phyloP scores from a whole-genome alignment of 2,329 filamentous ascomycete genomes.

The Pyrenophora teres region DNA sequence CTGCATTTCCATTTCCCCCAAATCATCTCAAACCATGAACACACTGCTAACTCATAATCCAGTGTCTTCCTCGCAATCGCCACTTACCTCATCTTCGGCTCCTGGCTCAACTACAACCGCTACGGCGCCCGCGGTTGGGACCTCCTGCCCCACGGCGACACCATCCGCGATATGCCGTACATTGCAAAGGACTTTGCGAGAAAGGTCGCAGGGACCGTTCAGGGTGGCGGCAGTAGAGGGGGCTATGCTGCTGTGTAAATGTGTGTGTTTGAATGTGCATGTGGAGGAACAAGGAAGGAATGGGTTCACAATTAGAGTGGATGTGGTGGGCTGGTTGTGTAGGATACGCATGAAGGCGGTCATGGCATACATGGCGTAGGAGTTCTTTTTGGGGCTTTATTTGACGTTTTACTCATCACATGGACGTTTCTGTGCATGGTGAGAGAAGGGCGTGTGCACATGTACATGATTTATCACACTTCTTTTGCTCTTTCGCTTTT shows the following conservation, averaged over 20 bases:
- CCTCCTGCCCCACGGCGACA: conserved; percentile 87
- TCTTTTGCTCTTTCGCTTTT: no score
- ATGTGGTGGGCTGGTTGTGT: no score
- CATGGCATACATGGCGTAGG: no score
- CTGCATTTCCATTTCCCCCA: neutral
- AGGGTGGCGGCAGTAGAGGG: conserved; percentile 80
- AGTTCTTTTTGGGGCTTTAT: no score
- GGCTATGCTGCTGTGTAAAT: conserved; percentile 88
- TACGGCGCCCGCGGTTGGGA: conserved; percentile 97
- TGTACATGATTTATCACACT: no score
- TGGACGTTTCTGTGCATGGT: no score
- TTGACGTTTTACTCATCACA: no score
- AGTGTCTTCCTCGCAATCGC: conserved; percentile 85
- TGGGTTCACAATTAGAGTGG: no score
- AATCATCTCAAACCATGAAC: neutral
- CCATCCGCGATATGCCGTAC: conserved; percentile 89
- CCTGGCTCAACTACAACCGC: conserved; percentile 98
- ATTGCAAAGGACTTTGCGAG: conserved; percentile 86
- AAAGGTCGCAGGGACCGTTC: conserved; percentile 78
- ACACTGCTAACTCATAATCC: conserved; percentile 15
- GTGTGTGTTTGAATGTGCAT: no score
- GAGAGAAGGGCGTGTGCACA: no score
- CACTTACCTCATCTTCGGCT: conserved; percentile 94
- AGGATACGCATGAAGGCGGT: no score
- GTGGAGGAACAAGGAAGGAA: no score